Evolutionary conservation across 2,329 filamentous ascomycete genomes (phyloP).

Genomic region (Zasmidium citrigriseum): DNA sequence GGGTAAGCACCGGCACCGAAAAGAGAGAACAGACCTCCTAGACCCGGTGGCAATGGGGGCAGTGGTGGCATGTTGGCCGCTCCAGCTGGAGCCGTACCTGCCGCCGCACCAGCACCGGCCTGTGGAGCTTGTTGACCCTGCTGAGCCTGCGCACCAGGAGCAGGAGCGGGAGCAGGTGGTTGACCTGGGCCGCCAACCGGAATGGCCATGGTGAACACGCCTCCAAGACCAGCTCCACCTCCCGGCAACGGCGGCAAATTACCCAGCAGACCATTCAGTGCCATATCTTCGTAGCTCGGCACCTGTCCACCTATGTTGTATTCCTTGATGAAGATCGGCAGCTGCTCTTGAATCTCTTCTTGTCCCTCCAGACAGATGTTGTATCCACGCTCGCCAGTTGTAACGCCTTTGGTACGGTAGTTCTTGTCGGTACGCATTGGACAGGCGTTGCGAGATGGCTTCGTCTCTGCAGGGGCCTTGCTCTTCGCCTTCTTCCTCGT

Average conservation of each 20-base stretch:
- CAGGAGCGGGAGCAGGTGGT: background rate
- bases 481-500: background rate
- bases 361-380: conserved; percentile 22
- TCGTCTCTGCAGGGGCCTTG: background rate
- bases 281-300: background rate
- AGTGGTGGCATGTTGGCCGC: background rate
- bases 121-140: background rate
- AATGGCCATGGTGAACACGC: conserved; percentile 1
- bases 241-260: background rate
- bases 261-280: background rate
- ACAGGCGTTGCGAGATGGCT: background rate
- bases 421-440: background rate
- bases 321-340: conserved; percentile 25
- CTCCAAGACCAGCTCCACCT: background rate
- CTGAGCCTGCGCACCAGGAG: too few species aligned
- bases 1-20: background rate
- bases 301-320: conserved; percentile 22
- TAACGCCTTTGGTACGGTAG: background rate
- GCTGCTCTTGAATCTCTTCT: conserved; percentile 18
- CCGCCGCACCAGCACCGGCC: too few species aligned
- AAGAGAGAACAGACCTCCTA: background rate
- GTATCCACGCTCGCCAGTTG: conserved; percentile 21
- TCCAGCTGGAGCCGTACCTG: background rate
- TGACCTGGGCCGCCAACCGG: too few species aligned
- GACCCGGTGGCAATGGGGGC: too few species aligned